Base-by-base conservation (phyloP, 306 rosid species). In the Oxytropis ochrocephala region DNA sequence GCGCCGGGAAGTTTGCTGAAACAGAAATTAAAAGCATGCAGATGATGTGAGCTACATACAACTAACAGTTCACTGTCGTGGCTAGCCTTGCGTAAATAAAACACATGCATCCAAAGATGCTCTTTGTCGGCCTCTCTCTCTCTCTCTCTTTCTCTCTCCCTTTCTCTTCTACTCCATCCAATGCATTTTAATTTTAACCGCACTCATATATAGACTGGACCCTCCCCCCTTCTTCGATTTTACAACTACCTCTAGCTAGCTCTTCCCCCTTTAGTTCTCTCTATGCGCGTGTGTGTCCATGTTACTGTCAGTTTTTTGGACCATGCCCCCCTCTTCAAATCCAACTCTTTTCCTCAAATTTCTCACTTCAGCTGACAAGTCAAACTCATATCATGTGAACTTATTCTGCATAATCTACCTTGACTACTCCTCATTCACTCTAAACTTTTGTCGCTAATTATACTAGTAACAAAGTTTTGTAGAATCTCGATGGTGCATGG, bases 81-180 rank as follows among this genome's bases (percentile, higher is more conserved):
- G n/a, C n/a, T 4, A 1, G 33, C 33, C 33, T 30, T 33, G 64
- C 9, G 66, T 10, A 44, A 70, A 77, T 56, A 50, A 59, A 80
- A 43, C 43, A 71, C 83, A 79, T 79, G 82, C 83, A 79, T 72
- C 75, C 46, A 64, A 84, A 87, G 92, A 89, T 92, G 97, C 97
- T 79, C 84, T 86, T 82, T 87, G 96, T 88, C 92, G 86, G 79
- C 60, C 76, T 74, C 8, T 11, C 54, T 8, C 13, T 11, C 5
- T 59, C 56, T n/a, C n/a, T n/a, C n/a, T n/a, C n/a, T n/a, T n/a
- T 21, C 74, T 74, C 8, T 14, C 54, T 8, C 14, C 7, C 5
- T 60, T 32, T 21, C 53, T 69, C 1, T 66, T 72, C 9, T 13
- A 13, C 19, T 33, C 24, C 49, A n/a, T 35, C 54, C 39, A 55